Conservation (phyloP, 1,284 basidiomycete genomes). For the Malassezia sp. region DNA sequence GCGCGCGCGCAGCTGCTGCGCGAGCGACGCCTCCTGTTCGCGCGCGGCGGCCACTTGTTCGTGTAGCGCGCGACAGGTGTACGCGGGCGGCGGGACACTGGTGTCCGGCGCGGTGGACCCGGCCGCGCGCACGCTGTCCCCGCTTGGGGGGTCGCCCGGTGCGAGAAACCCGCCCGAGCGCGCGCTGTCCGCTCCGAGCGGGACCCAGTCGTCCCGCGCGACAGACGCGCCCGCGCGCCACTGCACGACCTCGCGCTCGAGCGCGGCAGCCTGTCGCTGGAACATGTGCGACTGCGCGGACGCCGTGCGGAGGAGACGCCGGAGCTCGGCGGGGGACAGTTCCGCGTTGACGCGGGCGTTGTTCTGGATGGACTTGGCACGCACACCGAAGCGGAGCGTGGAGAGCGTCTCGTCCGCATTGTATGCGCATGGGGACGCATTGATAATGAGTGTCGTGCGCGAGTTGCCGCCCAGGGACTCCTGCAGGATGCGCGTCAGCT, state of each 20-base stretch:
- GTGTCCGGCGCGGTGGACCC: no score
- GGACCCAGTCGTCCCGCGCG: constrained; percentile 48
- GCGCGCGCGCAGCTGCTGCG: neutral
- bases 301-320: constrained; percentile 78
- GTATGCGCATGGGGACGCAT: constrained; percentile 92
- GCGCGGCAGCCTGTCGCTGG: constrained; percentile 59
- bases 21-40: neutral
- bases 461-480: constrained; percentile 99
- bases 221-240: constrained; percentile 85
- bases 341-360: constrained; percentile 97
- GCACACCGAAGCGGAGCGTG: constrained; percentile 83
- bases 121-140: no score
- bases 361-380: constrained; percentile 99
- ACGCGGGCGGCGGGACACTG: neutral
- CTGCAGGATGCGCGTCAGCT: constrained; percentile 97
- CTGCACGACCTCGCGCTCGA: constrained; percentile 79
- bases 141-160: no score
- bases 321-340: constrained; percentile 89
- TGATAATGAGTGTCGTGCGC: constrained; percentile 95
- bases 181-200: neutral
- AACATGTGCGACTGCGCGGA: neutral
- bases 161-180: no score
- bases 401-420: constrained; percentile 95
- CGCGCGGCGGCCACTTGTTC: neutral
- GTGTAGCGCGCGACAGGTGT: no score